These are phyloP conservation scores for Tillandsia leiboldiana DNA, from an alignment of 176 grass and related monocot species.

Conservation along the genomic window DNA sequence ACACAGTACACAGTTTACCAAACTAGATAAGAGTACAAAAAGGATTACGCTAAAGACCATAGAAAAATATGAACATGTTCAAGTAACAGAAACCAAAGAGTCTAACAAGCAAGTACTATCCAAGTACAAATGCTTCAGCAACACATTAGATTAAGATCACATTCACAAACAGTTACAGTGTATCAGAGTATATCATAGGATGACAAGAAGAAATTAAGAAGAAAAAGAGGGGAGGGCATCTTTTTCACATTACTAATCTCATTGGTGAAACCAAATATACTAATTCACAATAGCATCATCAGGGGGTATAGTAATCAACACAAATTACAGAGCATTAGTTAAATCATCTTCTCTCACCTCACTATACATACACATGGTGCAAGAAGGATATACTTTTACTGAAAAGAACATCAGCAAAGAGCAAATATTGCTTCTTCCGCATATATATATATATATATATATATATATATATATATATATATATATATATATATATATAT, in stretches of 20 bases:
- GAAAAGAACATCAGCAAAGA: slow-evolving; percentile 8
- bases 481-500: too few species aligned
- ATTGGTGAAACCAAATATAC: slow-evolving; percentile 26
- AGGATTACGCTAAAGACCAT: too few species aligned
- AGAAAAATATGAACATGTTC: too few species aligned
- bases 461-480: too few species aligned
- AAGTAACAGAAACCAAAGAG: too few species aligned
- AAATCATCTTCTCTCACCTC: too few species aligned
- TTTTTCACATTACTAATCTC: slow-evolving; percentile 25
- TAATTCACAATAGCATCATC: slow-evolving; percentile 31
- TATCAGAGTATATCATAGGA: slow-evolving; percentile 7
- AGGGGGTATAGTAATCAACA: too few species aligned
- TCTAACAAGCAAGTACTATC: too few species aligned
- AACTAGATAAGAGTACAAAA: too few species aligned
- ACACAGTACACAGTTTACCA: too few species aligned
- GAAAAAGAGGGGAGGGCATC: slow-evolving; percentile 13
- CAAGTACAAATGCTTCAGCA: slow-evolving; percentile 11
- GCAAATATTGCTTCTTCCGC: slow-evolving; percentile 9
- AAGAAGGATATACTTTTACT: slow-evolving; percentile 15
- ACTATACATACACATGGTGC: slow-evolving; percentile 31
- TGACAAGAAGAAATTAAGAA: slow-evolving; percentile 9
- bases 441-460: too few species aligned
- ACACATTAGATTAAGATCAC: slow-evolving; percentile 6
- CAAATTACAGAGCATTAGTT: too few species aligned
- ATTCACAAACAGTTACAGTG: slow-evolving; percentile 3